phyloP scores from a whole-genome alignment of 148 eudicot species.

The Rhododendron kiyosumense region DNA sequence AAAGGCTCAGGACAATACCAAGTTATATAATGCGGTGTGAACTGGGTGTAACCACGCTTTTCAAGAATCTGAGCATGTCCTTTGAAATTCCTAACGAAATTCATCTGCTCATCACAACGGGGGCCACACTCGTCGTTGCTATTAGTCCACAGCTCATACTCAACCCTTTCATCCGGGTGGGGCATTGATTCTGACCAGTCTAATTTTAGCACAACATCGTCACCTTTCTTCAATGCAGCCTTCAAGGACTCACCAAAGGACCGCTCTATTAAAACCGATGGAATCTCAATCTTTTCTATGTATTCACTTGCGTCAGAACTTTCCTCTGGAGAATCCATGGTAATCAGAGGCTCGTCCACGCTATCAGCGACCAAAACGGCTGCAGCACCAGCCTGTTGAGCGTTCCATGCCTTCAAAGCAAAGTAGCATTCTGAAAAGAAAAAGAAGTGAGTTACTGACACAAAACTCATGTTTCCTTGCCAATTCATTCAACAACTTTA shows the following conservation, averaged over 20 bases:
- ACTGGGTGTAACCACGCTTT: constrained; percentile 68
- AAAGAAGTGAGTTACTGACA: background rate
- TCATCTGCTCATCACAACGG: constrained; percentile 88
- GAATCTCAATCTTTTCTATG: constrained; percentile 66
- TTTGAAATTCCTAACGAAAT: constrained; percentile 75
- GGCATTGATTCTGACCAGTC: constrained; percentile 99
- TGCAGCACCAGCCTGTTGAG: constrained; percentile 91
- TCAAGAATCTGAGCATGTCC: constrained; percentile 97
- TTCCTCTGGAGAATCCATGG: constrained; percentile 90
- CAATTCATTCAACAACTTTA: background rate
- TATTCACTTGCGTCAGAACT: constrained; percentile 58
- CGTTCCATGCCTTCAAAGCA: constrained; percentile 89
- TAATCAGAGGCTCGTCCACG: constrained; percentile 73
- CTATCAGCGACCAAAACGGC: constrained; percentile 75
- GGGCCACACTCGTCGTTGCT: constrained; percentile 95
- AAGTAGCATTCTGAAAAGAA: constrained; percentile 64
- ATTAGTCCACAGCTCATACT: constrained; percentile 93
- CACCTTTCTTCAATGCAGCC: constrained; percentile 38
- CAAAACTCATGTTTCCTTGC: background rate
- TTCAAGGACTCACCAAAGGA: constrained; percentile 62
- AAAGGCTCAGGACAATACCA: constrained; percentile 91
- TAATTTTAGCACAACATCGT: constrained; percentile 64
- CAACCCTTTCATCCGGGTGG: constrained; percentile 83
- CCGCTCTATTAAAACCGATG: constrained; percentile 55
- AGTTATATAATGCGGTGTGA: constrained; percentile 90